Evolutionary conservation across 192 early-diverging fungal genomes (phyloP), one percentile per base, ranked within the genome.

Genomic region (Endogone sp.): DNA sequence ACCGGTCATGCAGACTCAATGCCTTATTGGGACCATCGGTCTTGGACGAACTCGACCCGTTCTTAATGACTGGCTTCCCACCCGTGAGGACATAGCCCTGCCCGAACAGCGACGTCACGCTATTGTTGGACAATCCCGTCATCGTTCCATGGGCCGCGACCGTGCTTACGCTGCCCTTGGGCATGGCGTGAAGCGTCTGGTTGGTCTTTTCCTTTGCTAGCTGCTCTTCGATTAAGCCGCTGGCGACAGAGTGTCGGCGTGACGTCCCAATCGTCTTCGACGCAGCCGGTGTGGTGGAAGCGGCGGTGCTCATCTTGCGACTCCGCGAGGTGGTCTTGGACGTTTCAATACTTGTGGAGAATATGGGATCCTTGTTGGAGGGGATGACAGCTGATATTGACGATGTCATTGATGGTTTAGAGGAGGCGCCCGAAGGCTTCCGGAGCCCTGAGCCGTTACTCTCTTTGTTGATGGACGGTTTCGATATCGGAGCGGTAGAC

Each of bases 1-100:
- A 58, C 31, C 65, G 65, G 13, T 67, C 65, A 56, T 67, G 65
- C 10, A 67, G 59, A 67, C 65, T 67, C n/a, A 67, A 44, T 58
- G 56, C 20, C 44, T 58, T 56, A 21, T 67, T 67, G 22, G 56
- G 44, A n/a, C 31, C 65, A 16, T 67, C 37, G 37, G 37, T 6
- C 1, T 49, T 49, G 16, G 37, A 49, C 37, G 37, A 11, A 16
- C 37, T 49, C 9, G 9, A 11, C 37, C 16, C 16, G 37, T 6
- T 49, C 9, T 11, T 16, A 16, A 16, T 49, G 37, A 49, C 37
- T 16, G 37, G 37, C 37, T 49, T 49, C 37, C 16, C 9, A 1
- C 37, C 37, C 9, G 37, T 49, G 37, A 49, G 37, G 37, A 16
- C 16, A 16, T 49, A 49, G 37, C 37, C 16, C 37, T 49, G 37